Conservation (phyloP, 2,329 filamentous ascomycete genomes). For the Colletotrichum sp. region DNA sequence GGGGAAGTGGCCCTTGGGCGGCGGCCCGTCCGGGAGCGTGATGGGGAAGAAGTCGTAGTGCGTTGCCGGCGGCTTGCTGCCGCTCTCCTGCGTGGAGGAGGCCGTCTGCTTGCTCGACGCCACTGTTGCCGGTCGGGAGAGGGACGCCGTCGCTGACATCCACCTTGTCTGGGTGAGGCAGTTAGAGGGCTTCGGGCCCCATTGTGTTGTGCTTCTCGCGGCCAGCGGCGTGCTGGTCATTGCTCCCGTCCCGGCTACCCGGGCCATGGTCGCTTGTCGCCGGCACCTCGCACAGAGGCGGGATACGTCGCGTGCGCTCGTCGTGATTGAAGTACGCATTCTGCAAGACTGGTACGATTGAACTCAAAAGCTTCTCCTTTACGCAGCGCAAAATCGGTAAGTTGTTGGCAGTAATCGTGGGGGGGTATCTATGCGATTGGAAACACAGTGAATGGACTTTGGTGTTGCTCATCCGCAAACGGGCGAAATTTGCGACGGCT, state of each 20-base stretch:
- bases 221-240: neutral
- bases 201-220: neutral
- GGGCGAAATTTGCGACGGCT: neutral
- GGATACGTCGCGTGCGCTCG: conserved; percentile 30
- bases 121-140: neutral
- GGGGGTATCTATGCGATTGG: neutral
- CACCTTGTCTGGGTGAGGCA: conserved; percentile 3
- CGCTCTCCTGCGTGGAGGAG: neutral
- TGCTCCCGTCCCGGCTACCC: conserved; percentile 18
- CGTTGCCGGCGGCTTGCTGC: conserved; percentile 44
- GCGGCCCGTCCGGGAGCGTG: conserved; percentile 78
- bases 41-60: conserved; percentile 90
- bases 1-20: conserved; percentile 76
- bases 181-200: neutral
- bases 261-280: conserved; percentile 29
- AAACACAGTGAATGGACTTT: neutral
- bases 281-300: conserved; percentile 39
- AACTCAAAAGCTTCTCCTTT: too few species aligned
- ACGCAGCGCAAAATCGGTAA: neutral
- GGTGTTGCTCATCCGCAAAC: neutral
- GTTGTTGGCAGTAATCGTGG: neutral
- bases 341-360: neutral
- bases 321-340: conserved; percentile 31
- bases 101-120: neutral
- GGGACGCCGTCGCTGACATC: neutral